These are phyloP conservation scores for Colletotrichum orchidophilum DNA, from an alignment of 2,329 filamentous ascomycete genomes.

Conservation along the genomic window DNA sequence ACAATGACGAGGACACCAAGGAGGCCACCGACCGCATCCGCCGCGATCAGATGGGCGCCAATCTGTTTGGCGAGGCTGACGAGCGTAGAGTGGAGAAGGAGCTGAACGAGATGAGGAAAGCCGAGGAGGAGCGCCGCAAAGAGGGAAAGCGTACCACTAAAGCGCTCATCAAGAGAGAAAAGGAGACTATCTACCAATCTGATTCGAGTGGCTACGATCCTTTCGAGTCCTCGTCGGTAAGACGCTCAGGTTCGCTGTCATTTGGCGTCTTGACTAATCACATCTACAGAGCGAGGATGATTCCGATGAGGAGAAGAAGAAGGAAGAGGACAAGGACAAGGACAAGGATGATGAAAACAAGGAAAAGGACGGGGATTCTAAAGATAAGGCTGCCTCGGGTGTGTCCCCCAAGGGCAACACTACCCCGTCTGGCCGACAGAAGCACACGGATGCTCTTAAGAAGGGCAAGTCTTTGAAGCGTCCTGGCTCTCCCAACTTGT, in stretches of 20 bases:
- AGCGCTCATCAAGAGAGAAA: conserved; percentile 84
- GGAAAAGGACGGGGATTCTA: conserved; percentile 68
- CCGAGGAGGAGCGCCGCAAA: conserved; percentile 74
- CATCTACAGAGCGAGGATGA: conserved; percentile 58
- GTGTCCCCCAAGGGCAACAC: conserved; percentile 75
- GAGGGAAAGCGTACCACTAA: conserved; percentile 83
- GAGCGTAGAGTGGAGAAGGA: conserved; percentile 80
- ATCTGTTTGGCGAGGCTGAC: conserved; percentile 77
- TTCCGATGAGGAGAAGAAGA: conserved; percentile 45
- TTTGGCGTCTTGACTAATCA: conserved; percentile 33
- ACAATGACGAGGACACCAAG: conserved; percentile 84
- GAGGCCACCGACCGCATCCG: conserved; percentile 78
- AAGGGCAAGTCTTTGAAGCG: conserved; percentile 78
- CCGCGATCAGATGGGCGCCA: conserved; percentile 85
- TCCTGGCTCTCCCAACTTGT: conserved; percentile 84
- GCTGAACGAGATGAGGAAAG: conserved; percentile 73
- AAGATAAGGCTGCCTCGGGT: conserved; percentile 62
- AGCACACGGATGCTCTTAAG: conserved; percentile 56
- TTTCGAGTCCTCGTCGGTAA: conserved; percentile 47
- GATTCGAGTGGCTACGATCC: conserved; percentile 62
- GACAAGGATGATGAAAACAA: conserved; percentile 67
- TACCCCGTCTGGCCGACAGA: conserved; percentile 60
- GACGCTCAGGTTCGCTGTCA: conserved; percentile 7
- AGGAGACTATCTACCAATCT: conserved; percentile 85
- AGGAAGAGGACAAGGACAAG: conserved; percentile 38